phyloP scores from a whole-genome alignment of 2,329 filamentous ascomycete genomes.

The Tothia fuscella region DNA sequence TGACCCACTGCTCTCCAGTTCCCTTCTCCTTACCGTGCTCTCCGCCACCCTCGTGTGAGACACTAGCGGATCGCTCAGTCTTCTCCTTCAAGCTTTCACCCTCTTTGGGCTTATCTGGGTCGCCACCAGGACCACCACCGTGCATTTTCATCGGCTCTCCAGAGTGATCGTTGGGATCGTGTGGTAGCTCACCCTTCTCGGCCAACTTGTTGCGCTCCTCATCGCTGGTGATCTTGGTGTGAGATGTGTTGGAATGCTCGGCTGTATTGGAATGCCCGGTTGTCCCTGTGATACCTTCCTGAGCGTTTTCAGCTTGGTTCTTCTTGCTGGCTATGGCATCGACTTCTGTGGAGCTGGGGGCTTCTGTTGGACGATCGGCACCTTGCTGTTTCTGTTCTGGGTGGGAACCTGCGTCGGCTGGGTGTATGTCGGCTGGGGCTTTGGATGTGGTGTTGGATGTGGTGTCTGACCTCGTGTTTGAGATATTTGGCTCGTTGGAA shows the following conservation, averaged over 20 bases:
- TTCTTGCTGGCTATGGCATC: slow-evolving; percentile 21
- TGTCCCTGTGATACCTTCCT: too few relatives aligned
- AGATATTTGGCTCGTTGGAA: not conserved
- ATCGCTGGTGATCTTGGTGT: slow-evolving; percentile 5
- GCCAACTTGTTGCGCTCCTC: slow-evolving; percentile 6
- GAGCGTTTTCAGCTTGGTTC: slow-evolving; percentile 15
- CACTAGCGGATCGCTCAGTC: slow-evolving; percentile 15
- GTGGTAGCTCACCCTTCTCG: slow-evolving; percentile 10
- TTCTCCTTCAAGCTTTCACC: slow-evolving; percentile 11
- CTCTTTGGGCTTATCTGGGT: not conserved
- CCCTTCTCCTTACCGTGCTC: slow-evolving; percentile 21
- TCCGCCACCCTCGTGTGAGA: slow-evolving; percentile 15
- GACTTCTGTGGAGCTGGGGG: slow-evolving; percentile 23
- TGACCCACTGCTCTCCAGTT: slow-evolving; percentile 46
- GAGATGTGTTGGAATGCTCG: not conserved
- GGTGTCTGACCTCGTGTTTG: slow-evolving; percentile 11
- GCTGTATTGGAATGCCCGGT: too few relatives aligned
- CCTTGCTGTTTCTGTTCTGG: slow-evolving; percentile 26
- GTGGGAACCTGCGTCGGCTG: slow-evolving; percentile 11
- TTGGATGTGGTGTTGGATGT: slow-evolving; percentile 12
- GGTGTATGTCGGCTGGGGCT: not conserved
- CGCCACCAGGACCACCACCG: slow-evolving; percentile 4
- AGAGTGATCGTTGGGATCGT: slow-evolving; percentile 18
- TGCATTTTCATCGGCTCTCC: slow-evolving; percentile 20
- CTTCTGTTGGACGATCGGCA: slow-evolving; percentile 20